Conservation (phyloP, 306 rosid species). For the Sicyos edulis region DNA sequence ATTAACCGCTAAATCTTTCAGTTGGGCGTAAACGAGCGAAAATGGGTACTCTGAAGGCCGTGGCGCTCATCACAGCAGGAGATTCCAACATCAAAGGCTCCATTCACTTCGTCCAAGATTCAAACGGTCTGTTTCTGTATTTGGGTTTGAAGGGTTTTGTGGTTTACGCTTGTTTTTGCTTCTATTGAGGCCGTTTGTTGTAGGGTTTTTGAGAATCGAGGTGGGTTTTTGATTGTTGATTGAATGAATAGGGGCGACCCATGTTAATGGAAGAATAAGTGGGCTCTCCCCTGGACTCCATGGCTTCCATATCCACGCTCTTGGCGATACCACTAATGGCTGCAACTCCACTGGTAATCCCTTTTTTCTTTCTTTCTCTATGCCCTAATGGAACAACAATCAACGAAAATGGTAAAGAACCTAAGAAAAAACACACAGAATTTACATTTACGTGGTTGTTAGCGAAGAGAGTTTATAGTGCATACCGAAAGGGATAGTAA, state of each 20-base stretch:
- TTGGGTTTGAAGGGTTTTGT: not conserved
- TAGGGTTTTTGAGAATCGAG: not conserved
- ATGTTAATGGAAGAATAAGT: constrained; percentile 11
- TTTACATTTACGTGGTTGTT: too few relatives aligned
- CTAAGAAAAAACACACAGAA: too few relatives aligned
- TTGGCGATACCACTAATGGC: constrained; percentile 26
- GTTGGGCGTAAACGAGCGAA: not conserved
- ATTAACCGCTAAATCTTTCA: constrained; percentile 2
- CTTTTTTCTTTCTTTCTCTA: not conserved
- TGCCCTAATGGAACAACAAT: not conserved
- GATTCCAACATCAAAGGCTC: constrained; percentile 18
- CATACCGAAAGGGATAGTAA: too few relatives aligned
- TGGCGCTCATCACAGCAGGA: constrained; percentile 19
- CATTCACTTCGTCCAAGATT: constrained; percentile 22
- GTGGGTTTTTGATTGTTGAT: constrained; percentile 16
- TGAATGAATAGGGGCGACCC: constrained; percentile 18
- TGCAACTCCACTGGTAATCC: constrained; percentile 24
- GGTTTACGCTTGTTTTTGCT: not conserved
- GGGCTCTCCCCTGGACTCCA: constrained; percentile 24
- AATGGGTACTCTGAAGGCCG: constrained; percentile 20
- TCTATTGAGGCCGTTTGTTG: not conserved
- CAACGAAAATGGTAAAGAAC: too few relatives aligned
- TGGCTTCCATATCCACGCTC: constrained; percentile 25
- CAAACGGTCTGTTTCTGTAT: constrained; percentile 15
- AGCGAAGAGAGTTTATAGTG: too few relatives aligned